Conservation (phyloP, 2,329 filamentous ascomycete species). For the Aurifilum marmelostoma region DNA sequence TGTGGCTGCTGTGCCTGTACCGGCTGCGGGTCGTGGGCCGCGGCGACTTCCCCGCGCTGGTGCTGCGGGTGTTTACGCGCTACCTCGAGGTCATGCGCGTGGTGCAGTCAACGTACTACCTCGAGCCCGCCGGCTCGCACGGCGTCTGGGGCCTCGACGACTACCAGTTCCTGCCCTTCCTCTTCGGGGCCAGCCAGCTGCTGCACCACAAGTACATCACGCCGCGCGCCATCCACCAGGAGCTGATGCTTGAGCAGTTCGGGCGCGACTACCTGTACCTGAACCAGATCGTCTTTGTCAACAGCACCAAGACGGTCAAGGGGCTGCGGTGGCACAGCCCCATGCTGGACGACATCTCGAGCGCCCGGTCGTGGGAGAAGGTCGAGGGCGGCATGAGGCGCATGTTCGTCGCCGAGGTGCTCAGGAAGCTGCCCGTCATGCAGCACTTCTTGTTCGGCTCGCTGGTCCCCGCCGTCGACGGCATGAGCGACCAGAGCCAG, state of each 20-base stretch:
- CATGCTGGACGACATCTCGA: conserved; percentile 97
- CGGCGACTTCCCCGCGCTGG: conserved; percentile 72
- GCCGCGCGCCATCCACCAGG: conserved; percentile 82
- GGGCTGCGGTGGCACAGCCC: conserved; percentile 95
- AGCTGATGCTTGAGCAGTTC: conserved; percentile 85
- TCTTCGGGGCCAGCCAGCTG: conserved; percentile 91
- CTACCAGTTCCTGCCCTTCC: conserved; percentile 94
- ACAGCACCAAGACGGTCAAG: conserved; percentile 94
- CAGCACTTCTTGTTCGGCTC: conserved; percentile 96
- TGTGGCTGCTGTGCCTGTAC: conserved; percentile 95
- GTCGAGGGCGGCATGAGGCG: conserved; percentile 93
- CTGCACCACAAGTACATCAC: conserved; percentile 82
- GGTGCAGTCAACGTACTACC: conserved; percentile 90
- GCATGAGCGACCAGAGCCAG: conserved; percentile 70
- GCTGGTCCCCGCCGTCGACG: conserved; percentile 76
- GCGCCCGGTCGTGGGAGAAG: conserved; percentile 87
- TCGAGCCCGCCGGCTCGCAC: conserved; percentile 95
- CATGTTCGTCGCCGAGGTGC: conserved; percentile 93
- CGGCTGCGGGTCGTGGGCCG: conserved; percentile 69
- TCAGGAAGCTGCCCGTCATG: conserved; percentile 95
- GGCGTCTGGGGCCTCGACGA: conserved; percentile 98
- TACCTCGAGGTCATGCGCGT: conserved; percentile 87
- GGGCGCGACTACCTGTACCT: conserved; percentile 85
- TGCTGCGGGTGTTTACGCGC: conserved; percentile 76
- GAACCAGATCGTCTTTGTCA: conserved; percentile 90